Evolutionary conservation across 73 alveolate genomes (phyloP), one percentile per base, ranked within the genome.

Genomic region (Halteria grandinella): DNA sequence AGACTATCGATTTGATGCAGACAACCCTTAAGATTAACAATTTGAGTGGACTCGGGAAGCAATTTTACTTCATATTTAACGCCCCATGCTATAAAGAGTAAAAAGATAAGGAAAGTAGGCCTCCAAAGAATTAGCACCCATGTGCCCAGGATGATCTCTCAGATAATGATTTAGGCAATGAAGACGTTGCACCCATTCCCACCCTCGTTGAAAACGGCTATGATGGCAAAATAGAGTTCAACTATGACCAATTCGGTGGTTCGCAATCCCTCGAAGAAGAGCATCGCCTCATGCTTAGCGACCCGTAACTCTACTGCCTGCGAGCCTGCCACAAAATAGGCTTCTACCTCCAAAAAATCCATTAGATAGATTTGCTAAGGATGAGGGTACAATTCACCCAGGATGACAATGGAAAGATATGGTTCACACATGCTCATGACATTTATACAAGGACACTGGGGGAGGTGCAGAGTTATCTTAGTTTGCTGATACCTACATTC

Each of bases 41-140:
- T n/a, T n/a, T n/a, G 36, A 59, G 55, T 12, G 87, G 87, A 4
- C 33, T 58, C n/a, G 87, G 87, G 27, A 39, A 75, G 34, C 79
- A 77, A 3, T 37, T 58, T 34, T 25, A 52, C 55, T 33, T 58
- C 62, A 59, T 53, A 7, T 75, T 41, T 36, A 58, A 58, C 28
- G 69, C 79, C 29, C 64, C 60, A 4, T 29, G 55, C 79, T 36
- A 75, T 58, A 57, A 57, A 17, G 31, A 29, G 24, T 51, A 55
- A 17, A 55, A 55, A 1, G 53, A 8, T 5, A 44, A 39, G 8
- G 63, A 66, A 12, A 41, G 50, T 11, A 39, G 50, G 15, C 10
- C 10, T 39, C 10, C 50, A 11, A 39, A 39, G 15, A 39, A 39
- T 10, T 11, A 33, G 20, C n/a, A n/a, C n/a, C n/a, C n/a, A n/a